phyloP scores from a whole-genome alignment of 2,329 filamentous ascomycete species.

The Sclerotinia nivalis region DNA sequence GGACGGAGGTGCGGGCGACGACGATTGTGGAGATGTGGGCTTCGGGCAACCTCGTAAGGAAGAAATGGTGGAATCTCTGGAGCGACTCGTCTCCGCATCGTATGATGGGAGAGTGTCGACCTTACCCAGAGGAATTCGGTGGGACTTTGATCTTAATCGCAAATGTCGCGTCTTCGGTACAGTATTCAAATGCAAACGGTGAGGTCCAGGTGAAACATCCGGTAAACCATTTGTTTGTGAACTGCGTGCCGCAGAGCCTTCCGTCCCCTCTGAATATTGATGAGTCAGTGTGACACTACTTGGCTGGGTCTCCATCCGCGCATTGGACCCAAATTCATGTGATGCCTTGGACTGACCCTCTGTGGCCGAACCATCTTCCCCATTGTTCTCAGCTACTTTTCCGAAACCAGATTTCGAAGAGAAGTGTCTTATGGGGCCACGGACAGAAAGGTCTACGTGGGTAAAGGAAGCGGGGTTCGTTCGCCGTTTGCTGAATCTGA shows the following conservation, averaged over 20 bases:
- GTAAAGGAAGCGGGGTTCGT: slow-evolving; percentile 3
- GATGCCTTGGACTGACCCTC: background rate
- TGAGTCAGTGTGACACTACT: background rate
- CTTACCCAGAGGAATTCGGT: background rate
- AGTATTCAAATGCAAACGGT: background rate
- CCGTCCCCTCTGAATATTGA: background rate
- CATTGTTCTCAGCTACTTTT: background rate
- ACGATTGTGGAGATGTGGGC: background rate
- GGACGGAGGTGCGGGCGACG: no score
- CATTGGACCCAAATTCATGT: background rate
- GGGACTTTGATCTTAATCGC: background rate
- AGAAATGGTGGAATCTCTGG: no score
- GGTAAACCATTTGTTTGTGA: background rate
- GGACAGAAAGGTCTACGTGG: background rate
- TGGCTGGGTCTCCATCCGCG: background rate
- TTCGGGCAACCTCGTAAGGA: background rate
- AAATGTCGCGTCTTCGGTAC: background rate
- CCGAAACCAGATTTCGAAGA: background rate
- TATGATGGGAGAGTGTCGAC: background rate
- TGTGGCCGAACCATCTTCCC: no score
- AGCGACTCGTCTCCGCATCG: background rate
- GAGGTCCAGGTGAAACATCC: no score
- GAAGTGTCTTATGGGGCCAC: background rate
- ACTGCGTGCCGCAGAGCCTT: background rate
- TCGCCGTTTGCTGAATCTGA: slow-evolving; percentile 9